Evolutionary conservation across 768 basidiomycete species (phyloP).

Genomic region (Rhodosporidiobolus odoratus): DNA sequence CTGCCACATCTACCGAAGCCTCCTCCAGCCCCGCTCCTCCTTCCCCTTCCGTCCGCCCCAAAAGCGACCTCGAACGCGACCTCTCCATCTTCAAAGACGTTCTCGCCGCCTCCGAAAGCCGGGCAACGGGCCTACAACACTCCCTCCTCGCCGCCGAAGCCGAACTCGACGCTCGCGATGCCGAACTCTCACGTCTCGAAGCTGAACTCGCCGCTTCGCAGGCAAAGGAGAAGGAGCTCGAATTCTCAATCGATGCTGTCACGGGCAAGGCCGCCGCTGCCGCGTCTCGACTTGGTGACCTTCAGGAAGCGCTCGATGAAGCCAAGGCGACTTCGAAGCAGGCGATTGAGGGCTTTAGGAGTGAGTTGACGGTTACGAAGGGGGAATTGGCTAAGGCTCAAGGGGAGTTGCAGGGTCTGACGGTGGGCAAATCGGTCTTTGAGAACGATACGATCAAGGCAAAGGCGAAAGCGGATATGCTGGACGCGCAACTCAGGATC

Average conservation of each 20-base stretch:
- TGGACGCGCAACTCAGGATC: conserved; percentile 13
- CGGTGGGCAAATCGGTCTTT: background rate
- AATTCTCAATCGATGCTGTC: conserved; percentile 17
- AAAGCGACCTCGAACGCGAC: conserved; percentile 25
- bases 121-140: conserved; percentile 48
- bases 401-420: conserved; percentile 21
- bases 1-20: background rate
- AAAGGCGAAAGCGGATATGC: conserved; percentile 23
- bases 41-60: background rate
- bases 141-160: conserved; percentile 54
- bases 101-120: conserved; percentile 33
- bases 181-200: conserved; percentile 16
- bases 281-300: conserved; percentile 1
- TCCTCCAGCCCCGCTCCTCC: background rate
- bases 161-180: conserved; percentile 48
- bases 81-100: conserved; percentile 28
- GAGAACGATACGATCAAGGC: conserved; percentile 16
- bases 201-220: conserved; percentile 17
- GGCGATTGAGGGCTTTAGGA: background rate
- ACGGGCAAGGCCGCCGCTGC: conserved; percentile 20
- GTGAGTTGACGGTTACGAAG: background rate
- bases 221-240: conserved; percentile 53
- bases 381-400: conserved; percentile 63
- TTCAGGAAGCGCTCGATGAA: conserved; percentile 14
- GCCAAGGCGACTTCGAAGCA: background rate